phyloP scores from a whole-genome alignment of 495 filamentous ascomycete genomes.

The Aspergillus leporis region DNA sequence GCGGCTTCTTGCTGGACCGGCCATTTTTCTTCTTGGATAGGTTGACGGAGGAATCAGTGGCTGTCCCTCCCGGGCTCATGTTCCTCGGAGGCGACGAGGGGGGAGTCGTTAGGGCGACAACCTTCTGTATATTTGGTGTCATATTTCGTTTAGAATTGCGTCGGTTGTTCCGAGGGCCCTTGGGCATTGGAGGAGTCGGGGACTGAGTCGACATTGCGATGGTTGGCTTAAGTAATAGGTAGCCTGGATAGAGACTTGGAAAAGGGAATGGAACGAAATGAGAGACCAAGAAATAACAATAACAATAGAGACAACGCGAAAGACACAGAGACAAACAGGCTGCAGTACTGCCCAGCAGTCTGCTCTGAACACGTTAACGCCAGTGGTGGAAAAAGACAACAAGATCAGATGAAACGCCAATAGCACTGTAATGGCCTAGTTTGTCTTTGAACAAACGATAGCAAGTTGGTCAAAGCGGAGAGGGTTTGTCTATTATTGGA shows the following conservation, averaged over 20 bases:
- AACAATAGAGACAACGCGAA: conserved; percentile 19
- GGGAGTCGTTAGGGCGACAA: conserved; percentile 37
- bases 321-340: conserved; percentile 11
- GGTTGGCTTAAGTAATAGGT: conserved; percentile 49
- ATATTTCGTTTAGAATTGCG: conserved; percentile 36
- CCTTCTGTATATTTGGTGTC: conserved; percentile 36
- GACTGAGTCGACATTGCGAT: conserved; percentile 47
- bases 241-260: conserved; percentile 35
- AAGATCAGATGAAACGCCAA: conserved; percentile 5
- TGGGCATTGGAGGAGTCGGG: conserved; percentile 40
- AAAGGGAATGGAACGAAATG: conserved; percentile 9
- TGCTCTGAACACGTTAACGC: conserved; percentile 20
- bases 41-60: conserved; percentile 35
- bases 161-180: conserved; percentile 42
- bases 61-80: conserved; percentile 35
- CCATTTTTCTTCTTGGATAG: conserved; percentile 41
- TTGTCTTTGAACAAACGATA: conserved; percentile 15
- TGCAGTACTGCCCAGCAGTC: conserved; percentile 43
- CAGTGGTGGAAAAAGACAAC: conserved; percentile 12
- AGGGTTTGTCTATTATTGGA: conserved; percentile 17
- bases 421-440: conserved; percentile 2
- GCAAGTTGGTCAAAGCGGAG: conserved; percentile 14
- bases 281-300: conserved; percentile 13
- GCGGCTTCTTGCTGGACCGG: conserved; percentile 41
- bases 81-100: conserved; percentile 46